Base-by-base conservation (phyloP, 2,329 filamentous ascomycete genomes). In the Chaetomium sp. region DNA sequence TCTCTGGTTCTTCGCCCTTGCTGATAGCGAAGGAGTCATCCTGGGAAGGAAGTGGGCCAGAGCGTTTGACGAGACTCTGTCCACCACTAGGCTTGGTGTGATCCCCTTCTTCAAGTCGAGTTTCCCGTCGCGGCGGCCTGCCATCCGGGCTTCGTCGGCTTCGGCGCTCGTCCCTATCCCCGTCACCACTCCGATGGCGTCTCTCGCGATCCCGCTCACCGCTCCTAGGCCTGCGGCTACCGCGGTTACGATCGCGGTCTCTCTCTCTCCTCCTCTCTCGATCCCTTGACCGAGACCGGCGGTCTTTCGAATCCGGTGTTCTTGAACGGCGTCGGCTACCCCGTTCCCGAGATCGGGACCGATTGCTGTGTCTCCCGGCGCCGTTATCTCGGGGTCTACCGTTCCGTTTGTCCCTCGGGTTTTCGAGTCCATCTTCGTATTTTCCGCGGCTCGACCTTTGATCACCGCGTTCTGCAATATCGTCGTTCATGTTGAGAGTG, bases 41-140 rank as follows among this genome's bases (percentile, higher is more conserved):
- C 71, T 89, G 87, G 0, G 85, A 86, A 1, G 86, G 86, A 12
- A 89, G 75, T 0, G 87, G 85, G 0, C 83, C 84, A 60, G 73
- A 73, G 54, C 75, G 79, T 67, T 72, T 77, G 38, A 76, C 65
- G 2, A 72, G 55, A 38, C 67, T 68, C 23, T 60, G 67, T 27
- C 61, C 56, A 31, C 8, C 53, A 50, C 67, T 66, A 10, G 53
- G 21, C 7, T n/a, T 60, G 29, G 57, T 27, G 25, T 27, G 23
- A 10, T 66, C 54, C 2, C 62, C 54, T 2, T 23, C 60, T 42
- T 56, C 58, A 13, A 47, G 61, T 33, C 31, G 33, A 7, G 54
- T 6, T 19, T 60, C 63, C 19, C 31, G 21, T 23, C 62, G 62
- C 27, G 60, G 27, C 6, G 55, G 21, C 19, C 59, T 38, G 58